Conservation (phyloP, 805 yeast species). For the Pichia cephalocereana region DNA sequence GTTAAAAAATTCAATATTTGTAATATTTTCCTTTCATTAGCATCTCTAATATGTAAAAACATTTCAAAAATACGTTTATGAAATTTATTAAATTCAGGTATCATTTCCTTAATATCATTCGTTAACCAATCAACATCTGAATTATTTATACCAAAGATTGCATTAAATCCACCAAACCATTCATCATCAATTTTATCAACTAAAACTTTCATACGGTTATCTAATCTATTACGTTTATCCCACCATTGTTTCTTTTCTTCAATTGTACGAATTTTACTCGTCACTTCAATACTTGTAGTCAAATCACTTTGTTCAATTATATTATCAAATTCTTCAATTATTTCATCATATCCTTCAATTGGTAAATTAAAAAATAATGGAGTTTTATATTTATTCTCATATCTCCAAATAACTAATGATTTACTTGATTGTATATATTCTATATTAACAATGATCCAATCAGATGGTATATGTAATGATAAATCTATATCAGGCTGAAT, state of each 20-base stretch:
- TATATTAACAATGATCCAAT: conserved; percentile 53
- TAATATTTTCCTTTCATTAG: conserved; percentile 29
- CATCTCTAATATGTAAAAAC: conserved; percentile 6
- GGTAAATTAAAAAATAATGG: conserved; percentile 48
- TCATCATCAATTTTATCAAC: conserved; percentile 46
- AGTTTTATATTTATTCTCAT: conserved; percentile 4
- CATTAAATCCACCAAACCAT: conserved; percentile 75
- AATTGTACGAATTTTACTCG: conserved; percentile 42
- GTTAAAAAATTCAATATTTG: conserved; percentile 56
- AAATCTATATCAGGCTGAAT: background rate
- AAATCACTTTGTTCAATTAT: conserved; percentile 56
- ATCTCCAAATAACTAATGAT: conserved; percentile 38
- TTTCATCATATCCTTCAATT: conserved; percentile 38
- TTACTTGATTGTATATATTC: conserved; percentile 52
- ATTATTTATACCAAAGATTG: conserved; percentile 40
- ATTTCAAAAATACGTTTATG: conserved; percentile 5
- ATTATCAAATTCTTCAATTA: conserved; percentile 33
- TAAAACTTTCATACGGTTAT: conserved; percentile 43
- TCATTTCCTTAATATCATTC: conserved; percentile 10
- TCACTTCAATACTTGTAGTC: conserved; percentile 46
- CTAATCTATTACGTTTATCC: conserved; percentile 55
- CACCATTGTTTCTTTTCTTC: conserved; percentile 73
- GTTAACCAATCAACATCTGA: conserved; percentile 25
- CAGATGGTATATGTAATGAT: conserved; percentile 28
- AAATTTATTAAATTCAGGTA: background rate